Evolutionary conservation across 306 rosid species (phyloP).

Genomic region (Medicago ruthenica): DNA sequence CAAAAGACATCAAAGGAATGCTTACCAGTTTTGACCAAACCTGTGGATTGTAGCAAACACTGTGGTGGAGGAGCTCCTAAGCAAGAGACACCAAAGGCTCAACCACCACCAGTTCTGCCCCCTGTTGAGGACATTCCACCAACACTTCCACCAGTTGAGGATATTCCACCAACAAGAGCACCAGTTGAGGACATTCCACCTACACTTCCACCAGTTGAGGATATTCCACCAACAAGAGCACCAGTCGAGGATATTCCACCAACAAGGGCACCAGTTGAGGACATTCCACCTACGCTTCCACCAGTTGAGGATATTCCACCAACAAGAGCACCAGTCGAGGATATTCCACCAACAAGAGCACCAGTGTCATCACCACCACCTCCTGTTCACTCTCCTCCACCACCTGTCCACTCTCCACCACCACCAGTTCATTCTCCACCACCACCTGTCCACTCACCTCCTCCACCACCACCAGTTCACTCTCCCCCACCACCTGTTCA

Average conservation of each 20-base stretch:
- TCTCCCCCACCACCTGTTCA: slow-evolving; percentile 37
- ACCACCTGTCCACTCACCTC: background rate
- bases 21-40: slow-evolving; percentile 46
- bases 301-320: background rate
- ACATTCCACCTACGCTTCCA: background rate
- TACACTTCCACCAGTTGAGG: background rate
- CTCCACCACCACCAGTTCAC: slow-evolving; percentile 24
- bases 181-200: background rate
- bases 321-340: background rate
- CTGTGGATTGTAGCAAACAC: slow-evolving; percentile 61
- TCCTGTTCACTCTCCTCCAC: slow-evolving; percentile 27
- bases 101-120: slow-evolving; percentile 31
- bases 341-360: background rate
- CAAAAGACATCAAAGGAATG: slow-evolving; percentile 60
- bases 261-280: background rate
- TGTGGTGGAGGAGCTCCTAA: slow-evolving; percentile 47
- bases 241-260: background rate
- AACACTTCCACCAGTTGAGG: background rate
- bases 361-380: slow-evolving; percentile 35
- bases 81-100: background rate
- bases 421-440: background rate
- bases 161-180: background rate
- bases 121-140: background rate
- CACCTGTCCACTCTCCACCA: slow-evolving; percentile 33
- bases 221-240: background rate